Evolutionary conservation across 2,329 filamentous ascomycete species (phyloP).

Genomic region (Albophoma yamanashiensis): DNA sequence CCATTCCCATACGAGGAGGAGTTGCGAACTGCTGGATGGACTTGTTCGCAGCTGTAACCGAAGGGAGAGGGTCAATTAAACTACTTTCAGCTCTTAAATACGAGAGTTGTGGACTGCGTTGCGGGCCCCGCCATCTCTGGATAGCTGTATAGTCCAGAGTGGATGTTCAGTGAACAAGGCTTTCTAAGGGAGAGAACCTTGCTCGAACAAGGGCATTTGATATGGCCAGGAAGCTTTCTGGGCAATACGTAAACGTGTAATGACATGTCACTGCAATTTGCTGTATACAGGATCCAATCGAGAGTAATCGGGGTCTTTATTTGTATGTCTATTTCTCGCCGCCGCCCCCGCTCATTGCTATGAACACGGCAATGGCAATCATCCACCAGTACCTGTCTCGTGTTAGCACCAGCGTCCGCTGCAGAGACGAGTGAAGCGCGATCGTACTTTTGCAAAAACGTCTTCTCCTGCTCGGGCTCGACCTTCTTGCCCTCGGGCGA

Average conservation of each 20-base stretch:
- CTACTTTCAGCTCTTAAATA: not conserved
- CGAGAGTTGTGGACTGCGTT: not conserved
- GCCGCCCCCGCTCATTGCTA: constrained; percentile 41
- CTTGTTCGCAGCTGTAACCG: not conserved
- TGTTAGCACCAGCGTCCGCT: constrained; percentile 19
- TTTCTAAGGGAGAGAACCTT: not conserved
- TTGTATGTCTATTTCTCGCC: constrained; percentile 32
- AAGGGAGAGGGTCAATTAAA: not conserved
- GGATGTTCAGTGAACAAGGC: not conserved
- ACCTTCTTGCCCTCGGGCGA: constrained; percentile 48
- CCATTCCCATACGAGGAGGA: not conserved
- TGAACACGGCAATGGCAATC: constrained; percentile 39
- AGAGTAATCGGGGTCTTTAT: not conserved
- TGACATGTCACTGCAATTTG: not conserved
- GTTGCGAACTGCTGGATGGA: no score
- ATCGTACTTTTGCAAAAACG: constrained; percentile 54
- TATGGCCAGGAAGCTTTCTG: not conserved
- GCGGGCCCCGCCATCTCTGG: not conserved
- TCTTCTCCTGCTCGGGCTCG: constrained; percentile 47
- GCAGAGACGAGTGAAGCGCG: not conserved
- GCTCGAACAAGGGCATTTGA: not conserved
- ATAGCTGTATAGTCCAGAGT: not conserved
- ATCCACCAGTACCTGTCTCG: constrained; percentile 55
- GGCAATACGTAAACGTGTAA: not conserved
- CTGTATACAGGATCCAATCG: not conserved